These are phyloP conservation scores for Neolentinus lepideus DNA, from an alignment of 1,284 basidiomycete genomes.

Conservation along the genomic window DNA sequence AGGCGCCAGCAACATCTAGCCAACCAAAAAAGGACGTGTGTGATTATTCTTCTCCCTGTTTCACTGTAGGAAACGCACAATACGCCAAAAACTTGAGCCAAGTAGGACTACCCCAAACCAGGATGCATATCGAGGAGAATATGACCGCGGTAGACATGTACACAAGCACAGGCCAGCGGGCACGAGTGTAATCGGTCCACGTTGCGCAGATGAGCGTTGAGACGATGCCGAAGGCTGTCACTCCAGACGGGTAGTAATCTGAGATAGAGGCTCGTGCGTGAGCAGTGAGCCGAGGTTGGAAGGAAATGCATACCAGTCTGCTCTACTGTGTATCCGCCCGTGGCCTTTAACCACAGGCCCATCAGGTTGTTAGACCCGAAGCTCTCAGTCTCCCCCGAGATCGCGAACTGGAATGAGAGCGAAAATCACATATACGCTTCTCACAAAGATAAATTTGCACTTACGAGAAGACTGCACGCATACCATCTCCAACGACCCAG, in stretches of 20 bases:
- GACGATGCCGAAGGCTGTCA: constrained; percentile 56
- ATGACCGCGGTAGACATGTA: constrained; percentile 53
- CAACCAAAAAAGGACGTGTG: background rate
- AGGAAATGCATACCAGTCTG: constrained; percentile 37
- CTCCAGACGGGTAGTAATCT: constrained; percentile 63
- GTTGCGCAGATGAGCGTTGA: constrained; percentile 56
- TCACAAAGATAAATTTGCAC: constrained; percentile 10
- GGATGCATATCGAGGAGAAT: constrained; percentile 47
- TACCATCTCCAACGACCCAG: constrained; percentile 67
- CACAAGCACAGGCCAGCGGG: constrained; percentile 59
- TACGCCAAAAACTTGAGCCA: constrained; percentile 64
- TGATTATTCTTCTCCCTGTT: background rate
- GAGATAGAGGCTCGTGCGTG: background rate
- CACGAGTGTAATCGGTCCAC: constrained; percentile 50
- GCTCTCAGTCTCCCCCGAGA: constrained; percentile 63
- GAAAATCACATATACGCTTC: background rate
- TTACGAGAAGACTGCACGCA: constrained; percentile 52
- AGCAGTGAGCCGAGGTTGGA: background rate
- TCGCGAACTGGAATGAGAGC: constrained; percentile 36
- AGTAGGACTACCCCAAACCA: constrained; percentile 48
- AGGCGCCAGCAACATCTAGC: constrained; percentile 52
- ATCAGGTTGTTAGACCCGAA: constrained; percentile 71
- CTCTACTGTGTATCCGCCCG: constrained; percentile 53
- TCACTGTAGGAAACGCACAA: too few relatives aligned
- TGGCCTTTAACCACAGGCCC: constrained; percentile 67